A percentile compares a stretch with the other conserved stretches of the same genome.
phyloP scores from a whole-genome alignment of 2,329 filamentous ascomycete genomes.

The Mycosphaerella arachidis region DNA sequence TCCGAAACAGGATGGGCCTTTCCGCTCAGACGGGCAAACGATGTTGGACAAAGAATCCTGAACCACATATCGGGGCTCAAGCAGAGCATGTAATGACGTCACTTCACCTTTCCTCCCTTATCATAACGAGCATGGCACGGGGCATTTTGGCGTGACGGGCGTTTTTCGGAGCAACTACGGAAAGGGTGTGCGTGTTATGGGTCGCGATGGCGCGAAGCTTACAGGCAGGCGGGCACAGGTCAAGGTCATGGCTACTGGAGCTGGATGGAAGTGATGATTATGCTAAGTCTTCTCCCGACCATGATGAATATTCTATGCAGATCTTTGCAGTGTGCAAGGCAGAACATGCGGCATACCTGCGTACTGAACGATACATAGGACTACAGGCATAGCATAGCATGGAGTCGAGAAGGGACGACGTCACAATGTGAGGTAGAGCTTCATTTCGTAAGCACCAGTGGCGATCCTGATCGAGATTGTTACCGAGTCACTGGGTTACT shows the following conservation, averaged over 20 bases:
- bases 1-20: no score
- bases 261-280: not conserved
- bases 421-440: not conserved
- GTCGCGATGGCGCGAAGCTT: not conserved
- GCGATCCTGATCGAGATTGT: not conserved
- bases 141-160: not conserved
- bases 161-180: not conserved
- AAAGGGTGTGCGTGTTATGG: not conserved
- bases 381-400: not conserved
- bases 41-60: no score
- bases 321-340: not conserved
- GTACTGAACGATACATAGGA: not conserved
- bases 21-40: no score
- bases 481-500: not conserved
- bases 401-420: not conserved
- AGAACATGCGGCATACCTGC: not conserved
- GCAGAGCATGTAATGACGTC: not conserved
- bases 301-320: not conserved
- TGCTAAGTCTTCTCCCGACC: not conserved
- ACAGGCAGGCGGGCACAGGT: not conserved
- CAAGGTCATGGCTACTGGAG: not conserved
- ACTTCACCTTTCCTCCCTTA: not conserved
- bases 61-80: not conserved
- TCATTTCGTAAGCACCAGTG: not conserved
- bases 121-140: conserved; percentile 2